phyloP scores from a whole-genome alignment of 805 yeast genomes.

The Schizosaccharomyces lindneri region DNA sequence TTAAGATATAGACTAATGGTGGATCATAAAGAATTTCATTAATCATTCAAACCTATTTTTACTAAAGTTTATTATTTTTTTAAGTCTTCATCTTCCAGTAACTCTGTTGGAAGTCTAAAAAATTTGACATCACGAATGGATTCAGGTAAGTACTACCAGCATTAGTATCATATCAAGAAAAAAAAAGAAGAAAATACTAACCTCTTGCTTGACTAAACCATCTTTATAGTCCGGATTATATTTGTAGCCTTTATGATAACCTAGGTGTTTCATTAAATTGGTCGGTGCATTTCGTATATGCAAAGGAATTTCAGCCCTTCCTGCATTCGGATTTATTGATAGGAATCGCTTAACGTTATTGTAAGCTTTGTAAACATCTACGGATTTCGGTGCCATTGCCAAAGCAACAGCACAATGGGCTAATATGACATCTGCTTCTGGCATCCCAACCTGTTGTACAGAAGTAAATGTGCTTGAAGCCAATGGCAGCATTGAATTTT shows the following conservation, averaged over 20 bases:
- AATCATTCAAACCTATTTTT: background rate
- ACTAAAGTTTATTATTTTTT: background rate
- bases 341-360: slow-evolving; percentile 35
- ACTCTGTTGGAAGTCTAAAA: background rate
- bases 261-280: slow-evolving; percentile 62
- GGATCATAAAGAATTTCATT: background rate
- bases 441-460: slow-evolving; percentile 73
- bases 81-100: background rate
- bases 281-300: slow-evolving; percentile 94
- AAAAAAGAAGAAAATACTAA: background rate
- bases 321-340: slow-evolving; percentile 29
- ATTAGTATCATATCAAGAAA: background rate
- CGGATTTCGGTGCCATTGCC: slow-evolving; percentile 66
- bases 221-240: slow-evolving; percentile 61
- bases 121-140: background rate
- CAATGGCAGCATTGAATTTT: slow-evolving; percentile 63
- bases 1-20: background rate
- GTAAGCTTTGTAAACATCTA: slow-evolving; percentile 65
- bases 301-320: slow-evolving; percentile 29
- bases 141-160: background rate
- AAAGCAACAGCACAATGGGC: slow-evolving; percentile 87
- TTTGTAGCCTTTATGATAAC: slow-evolving; percentile 63
- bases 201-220: slow-evolving; percentile 46
- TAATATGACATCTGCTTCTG: slow-evolving; percentile 70
- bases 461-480: slow-evolving; percentile 71